Evolutionary conservation across 495 filamentous ascomycete species (phyloP).

Genomic region (Aspergillus indologenus): DNA sequence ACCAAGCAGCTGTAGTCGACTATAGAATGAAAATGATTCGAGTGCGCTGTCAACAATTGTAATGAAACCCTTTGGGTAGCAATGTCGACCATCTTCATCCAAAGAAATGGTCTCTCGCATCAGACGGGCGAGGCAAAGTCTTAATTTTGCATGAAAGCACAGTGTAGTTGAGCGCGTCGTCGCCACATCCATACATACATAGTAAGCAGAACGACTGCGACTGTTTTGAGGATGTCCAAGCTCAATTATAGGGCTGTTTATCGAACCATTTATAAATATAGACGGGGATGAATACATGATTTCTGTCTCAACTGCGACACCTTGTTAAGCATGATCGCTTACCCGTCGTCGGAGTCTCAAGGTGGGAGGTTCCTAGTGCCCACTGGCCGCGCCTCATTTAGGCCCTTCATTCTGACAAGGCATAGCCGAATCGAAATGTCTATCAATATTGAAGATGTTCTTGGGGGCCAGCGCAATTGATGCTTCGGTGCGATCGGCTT

Average conservation of each 20-base stretch:
- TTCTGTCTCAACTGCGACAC: not conserved
- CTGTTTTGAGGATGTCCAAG: too few species aligned
- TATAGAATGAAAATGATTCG: too few species aligned
- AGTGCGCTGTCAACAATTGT: too few species aligned
- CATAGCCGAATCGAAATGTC: not conserved
- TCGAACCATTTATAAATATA: not conserved
- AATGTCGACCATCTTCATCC: too few species aligned
- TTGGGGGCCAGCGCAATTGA: not conserved
- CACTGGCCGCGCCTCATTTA: not conserved
- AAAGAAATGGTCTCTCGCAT: not conserved
- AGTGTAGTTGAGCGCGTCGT: not conserved
- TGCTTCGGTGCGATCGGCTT: not conserved
- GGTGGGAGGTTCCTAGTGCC: not conserved
- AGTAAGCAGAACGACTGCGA: not conserved
- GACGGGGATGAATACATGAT: not conserved
- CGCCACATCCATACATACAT: not conserved
- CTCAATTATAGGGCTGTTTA: not conserved
- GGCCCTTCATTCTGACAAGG: not conserved
- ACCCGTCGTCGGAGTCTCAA: not conserved
- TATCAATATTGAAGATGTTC: not conserved
- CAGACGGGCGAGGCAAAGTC: not conserved
- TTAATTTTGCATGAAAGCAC: not conserved
- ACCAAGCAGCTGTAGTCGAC: too few species aligned
- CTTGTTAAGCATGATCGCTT: not conserved
- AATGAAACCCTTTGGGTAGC: too few species aligned